Percentiles rank a stretch among this genome's conserved stretches.
Evolutionary conservation across 2,329 filamentous ascomycete species (phyloP).

Genomic region (Coccinonectria pachysandricola): DNA sequence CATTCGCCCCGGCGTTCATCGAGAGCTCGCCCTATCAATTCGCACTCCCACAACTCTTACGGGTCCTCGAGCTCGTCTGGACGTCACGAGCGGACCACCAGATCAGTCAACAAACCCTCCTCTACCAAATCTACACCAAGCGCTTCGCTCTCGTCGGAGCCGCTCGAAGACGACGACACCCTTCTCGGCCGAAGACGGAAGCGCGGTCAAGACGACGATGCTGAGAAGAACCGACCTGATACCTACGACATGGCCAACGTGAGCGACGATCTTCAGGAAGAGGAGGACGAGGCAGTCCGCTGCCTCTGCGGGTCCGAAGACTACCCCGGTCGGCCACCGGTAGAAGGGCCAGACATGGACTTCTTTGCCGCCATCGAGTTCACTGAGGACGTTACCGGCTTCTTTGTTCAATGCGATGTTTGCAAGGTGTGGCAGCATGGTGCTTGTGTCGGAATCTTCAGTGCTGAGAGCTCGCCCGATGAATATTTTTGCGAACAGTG

Average conservation of each 20-base stretch:
- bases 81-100: conserved; percentile 63
- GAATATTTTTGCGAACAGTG: conserved; percentile 98
- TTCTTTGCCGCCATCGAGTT: conserved; percentile 51
- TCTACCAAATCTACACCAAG: conserved; percentile 70
- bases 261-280: conserved; percentile 57
- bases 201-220: conserved; percentile 58
- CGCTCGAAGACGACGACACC: conserved; percentile 59
- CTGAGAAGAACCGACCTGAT: conserved; percentile 35
- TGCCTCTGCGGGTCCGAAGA: conserved; percentile 93
- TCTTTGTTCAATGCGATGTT: conserved; percentile 95
- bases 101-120: conserved; percentile 60
- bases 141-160: conserved; percentile 61
- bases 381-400: conserved; percentile 78
- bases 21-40: conserved; percentile 72
- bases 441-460: conserved; percentile 93
- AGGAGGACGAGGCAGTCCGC: conserved; percentile 88
- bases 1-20: conserved; percentile 77
- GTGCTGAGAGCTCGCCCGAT: conserved; percentile 83
- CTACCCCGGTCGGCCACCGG: conserved; percentile 73
- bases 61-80: conserved; percentile 70
- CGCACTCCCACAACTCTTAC: conserved; percentile 66
- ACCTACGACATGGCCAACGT: conserved; percentile 48
- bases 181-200: conserved; percentile 70
- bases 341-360: conserved; percentile 48
- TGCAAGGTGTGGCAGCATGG: conserved; percentile 99